These are phyloP conservation scores for Trebouxia sp. DNA, from an alignment of 139 green algal genomes.

Conservation along the genomic window DNA sequence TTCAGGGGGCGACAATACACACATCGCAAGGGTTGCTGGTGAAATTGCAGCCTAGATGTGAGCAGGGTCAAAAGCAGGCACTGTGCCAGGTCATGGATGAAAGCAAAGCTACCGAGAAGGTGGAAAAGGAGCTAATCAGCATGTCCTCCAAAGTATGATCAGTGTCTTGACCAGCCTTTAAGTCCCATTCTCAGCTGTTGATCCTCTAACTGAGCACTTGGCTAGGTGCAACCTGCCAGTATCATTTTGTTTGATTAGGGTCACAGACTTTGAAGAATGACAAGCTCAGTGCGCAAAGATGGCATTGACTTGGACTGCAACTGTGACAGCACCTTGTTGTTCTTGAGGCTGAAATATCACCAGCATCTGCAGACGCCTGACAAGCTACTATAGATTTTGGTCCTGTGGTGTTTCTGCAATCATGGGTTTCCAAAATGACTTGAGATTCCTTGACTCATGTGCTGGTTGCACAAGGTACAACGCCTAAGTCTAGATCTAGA, in stretches of 20 bases:
- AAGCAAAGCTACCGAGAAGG: neutral
- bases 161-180: neutral
- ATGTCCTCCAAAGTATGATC: neutral
- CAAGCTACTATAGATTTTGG: too few relatives aligned
- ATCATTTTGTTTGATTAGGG: neutral
- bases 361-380: too few relatives aligned
- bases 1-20: conserved; percentile 85
- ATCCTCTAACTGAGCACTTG: neutral
- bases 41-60: conserved; percentile 36
- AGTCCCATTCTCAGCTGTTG: neutral
- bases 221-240: neutral
- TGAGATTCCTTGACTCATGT: too few relatives aligned
- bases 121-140: neutral
- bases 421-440: too few relatives aligned
- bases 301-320: too few relatives aligned
- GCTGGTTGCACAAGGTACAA: too few relatives aligned
- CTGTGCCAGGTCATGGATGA: conserved; percentile 18
- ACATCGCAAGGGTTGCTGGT: conserved; percentile 77
- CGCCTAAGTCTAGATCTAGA: too few relatives aligned
- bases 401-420: too few relatives aligned
- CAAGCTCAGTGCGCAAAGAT: too few relatives aligned
- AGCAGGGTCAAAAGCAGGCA: neutral
- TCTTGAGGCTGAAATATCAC: too few relatives aligned
- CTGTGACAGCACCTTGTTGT: too few relatives aligned
- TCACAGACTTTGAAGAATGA: neutral